Base-by-base conservation (phyloP, 2,329 filamentous ascomycete species). In the Cladosporium colombiae region DNA sequence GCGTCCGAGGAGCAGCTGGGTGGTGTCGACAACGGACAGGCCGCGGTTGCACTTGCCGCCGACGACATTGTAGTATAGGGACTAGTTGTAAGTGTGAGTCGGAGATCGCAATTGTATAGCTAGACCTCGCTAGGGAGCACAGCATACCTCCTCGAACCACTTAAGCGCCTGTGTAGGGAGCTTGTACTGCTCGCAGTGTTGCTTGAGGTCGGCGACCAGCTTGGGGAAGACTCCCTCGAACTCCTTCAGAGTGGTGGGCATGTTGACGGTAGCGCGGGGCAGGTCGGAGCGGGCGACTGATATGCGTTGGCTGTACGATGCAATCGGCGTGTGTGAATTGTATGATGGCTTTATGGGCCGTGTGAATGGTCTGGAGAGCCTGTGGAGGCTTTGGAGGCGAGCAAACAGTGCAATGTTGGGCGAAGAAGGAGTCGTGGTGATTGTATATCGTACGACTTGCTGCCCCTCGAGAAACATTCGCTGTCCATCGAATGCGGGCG, bases 11-110 rank as follows among this genome's bases (percentile, higher is more conserved):
- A 98, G 88, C 74, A 95, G 84, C 70, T 92, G 90, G 70, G 89
- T 89, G 56, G 93, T 95, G 82, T 99, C 95, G 71, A 95, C 90
- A 67, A 98, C 94, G 57, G 93, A 98, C 88, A 99, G 96, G 82
- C 95, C 95, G 76, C 95, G 92, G 83, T 99, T 99, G 84, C 93
- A 97, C 85, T 99, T 99, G 77, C 95, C 95, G 73, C 95, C 95
- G 63, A 95, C 83, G 7, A 92, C 88, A 82, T 99, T 99, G 82
- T 88, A 85, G 77, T 93, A 86, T 74, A 98, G 86, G 68, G 86
- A 90, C 92, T 97, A 64, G 35, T 23, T 2, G 40, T 18, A 23
- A 27, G 35, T 44, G 61, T 63, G 50, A 63, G 61, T 63, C 3
- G 25, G 18, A 35, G 40, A 67, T n/a, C 40, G 55, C n/a, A 33